phyloP scores from a whole-genome alignment of 805 yeast genomes.

The Yarrowia alimentaria region DNA sequence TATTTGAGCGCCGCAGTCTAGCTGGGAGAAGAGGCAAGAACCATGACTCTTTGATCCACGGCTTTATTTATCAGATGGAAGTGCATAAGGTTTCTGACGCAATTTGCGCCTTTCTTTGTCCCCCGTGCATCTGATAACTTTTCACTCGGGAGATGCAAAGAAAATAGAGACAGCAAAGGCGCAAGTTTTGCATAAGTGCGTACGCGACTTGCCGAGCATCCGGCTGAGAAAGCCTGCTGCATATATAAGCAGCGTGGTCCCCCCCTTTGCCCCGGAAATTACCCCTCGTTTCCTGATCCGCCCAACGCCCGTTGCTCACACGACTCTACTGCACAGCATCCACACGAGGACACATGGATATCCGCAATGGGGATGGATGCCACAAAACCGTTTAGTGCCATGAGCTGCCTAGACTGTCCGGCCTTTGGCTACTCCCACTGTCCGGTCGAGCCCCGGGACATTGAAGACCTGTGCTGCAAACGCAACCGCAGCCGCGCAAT shows the following conservation, averaged over 20 bases:
- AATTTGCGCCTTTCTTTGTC: conserved; percentile 23
- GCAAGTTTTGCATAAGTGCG: not conserved
- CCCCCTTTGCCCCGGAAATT: not conserved
- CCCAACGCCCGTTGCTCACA: no score
- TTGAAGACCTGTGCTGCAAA: conserved; percentile 20
- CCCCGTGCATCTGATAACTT: conserved; percentile 14
- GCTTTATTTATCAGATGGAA: conserved; percentile 12
- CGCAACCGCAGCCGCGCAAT: not conserved
- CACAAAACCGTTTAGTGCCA: not conserved
- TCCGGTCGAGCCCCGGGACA: conserved; percentile 13
- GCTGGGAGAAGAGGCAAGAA: no score
- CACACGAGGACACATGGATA: not conserved
- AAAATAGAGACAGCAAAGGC: conserved; percentile 1
- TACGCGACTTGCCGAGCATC: not conserved
- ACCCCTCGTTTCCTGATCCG: no score
- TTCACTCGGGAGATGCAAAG: no score
- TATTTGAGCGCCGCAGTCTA: not conserved
- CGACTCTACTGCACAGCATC: not conserved
- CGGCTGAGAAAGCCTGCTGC: not conserved
- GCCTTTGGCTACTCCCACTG: conserved; percentile 14
- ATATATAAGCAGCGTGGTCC: not conserved
- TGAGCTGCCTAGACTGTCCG: conserved; percentile 19
- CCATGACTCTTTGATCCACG: conserved; percentile 9
- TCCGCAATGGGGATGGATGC: not conserved
- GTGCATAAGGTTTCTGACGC: conserved; percentile 21